Evolutionary conservation across 139 green algal species (phyloP), one percentile per base, ranked within the genome.

Genomic region (Dunaliella sp.): DNA sequence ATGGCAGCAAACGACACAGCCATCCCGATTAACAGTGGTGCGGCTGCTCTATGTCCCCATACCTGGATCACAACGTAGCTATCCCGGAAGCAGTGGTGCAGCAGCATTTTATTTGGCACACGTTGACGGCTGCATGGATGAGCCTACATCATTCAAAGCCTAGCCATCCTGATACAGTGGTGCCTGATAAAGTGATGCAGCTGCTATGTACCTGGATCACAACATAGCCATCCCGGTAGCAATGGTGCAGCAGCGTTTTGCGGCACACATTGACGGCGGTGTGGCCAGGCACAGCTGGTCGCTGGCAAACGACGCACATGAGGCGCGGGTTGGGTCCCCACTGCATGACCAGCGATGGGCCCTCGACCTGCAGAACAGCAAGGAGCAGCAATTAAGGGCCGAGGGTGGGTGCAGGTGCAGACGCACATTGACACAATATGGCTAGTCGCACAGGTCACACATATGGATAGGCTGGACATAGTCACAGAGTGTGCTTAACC

Each of bases 21-120:
- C n/a, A n/a, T n/a, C n/a, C n/a, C n/a, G n/a, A n/a, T n/a, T n/a
- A n/a, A n/a, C n/a, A n/a, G n/a, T n/a, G n/a, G n/a, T n/a, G n/a
- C n/a, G n/a, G n/a, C n/a, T n/a, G n/a, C n/a, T n/a, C 1, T 82
- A 1, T n/a, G n/a, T n/a, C n/a, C n/a, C n/a, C n/a, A n/a, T 30
- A 90, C 91, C 89, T 94, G 91, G 24, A 94, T 90, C 37, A 87
- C 88, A 3, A 88, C 89, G n/a, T 84, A 86, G 16, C 86, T 87
- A 36, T 91, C 91, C 2, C 83, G 75, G 84, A 87, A 87, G 81
- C 90, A 89, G 57, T 91, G 89, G 33, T 88, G 80, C 74, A 94
- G 85, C 87, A 87, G 77, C 38, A 83, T 88, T 72, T 88, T 90
- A 24, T n/a, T n/a, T 79, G 87, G 85, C 88, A 91, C 33, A 90